A percentile compares a stretch with the other conserved stretches of the same genome.
Evolutionary conservation across 164 flowering plant species (phyloP).

Genomic region (Dillenia turbinata): DNA sequence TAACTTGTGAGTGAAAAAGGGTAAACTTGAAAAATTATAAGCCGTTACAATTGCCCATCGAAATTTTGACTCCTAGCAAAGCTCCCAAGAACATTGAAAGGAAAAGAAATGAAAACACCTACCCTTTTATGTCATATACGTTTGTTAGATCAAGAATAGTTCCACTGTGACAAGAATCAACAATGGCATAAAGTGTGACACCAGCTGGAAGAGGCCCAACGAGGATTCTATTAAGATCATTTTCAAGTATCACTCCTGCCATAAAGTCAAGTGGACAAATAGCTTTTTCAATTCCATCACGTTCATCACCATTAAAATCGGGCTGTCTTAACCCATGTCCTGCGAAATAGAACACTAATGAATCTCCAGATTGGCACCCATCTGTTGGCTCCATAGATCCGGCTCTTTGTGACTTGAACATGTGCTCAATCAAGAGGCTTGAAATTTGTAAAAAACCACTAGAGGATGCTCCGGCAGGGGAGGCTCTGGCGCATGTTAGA

Average conservation of each 20-base stretch:
- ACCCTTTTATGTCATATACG: slow-evolving; percentile 15
- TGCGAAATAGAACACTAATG: slow-evolving; percentile 21
- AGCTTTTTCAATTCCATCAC: slow-evolving; percentile 21
- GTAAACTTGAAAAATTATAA: too few species aligned
- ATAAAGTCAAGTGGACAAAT: slow-evolving; percentile 19
- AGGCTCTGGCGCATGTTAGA: too few species aligned
- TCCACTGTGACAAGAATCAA: slow-evolving; percentile 26
- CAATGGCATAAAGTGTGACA: slow-evolving; percentile 23
- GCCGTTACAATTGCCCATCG: too few species aligned
- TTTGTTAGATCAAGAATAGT: slow-evolving; percentile 24
- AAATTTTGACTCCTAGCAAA: too few species aligned
- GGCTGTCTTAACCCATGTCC: slow-evolving; percentile 19
- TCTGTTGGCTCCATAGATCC: too few species aligned
- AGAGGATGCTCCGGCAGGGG: too few species aligned
- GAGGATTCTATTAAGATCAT: slow-evolving; percentile 19
- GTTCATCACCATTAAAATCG: slow-evolving; percentile 11
- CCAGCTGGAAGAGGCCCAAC: slow-evolving; percentile 19
- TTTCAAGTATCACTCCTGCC: slow-evolving; percentile 17
- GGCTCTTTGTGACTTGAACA: too few species aligned
- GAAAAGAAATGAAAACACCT: neutral
- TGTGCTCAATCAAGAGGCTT: too few species aligned
- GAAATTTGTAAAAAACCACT: too few species aligned
- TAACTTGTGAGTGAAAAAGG: too few species aligned
- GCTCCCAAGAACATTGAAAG: too few species aligned
- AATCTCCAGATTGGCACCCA: slow-evolving; percentile 20